A percentile compares a stretch with the other conserved stretches of the same genome.
phyloP scores from a whole-genome alignment of 1,284 basidiomycete species.

The Leccinum huronense region DNA sequence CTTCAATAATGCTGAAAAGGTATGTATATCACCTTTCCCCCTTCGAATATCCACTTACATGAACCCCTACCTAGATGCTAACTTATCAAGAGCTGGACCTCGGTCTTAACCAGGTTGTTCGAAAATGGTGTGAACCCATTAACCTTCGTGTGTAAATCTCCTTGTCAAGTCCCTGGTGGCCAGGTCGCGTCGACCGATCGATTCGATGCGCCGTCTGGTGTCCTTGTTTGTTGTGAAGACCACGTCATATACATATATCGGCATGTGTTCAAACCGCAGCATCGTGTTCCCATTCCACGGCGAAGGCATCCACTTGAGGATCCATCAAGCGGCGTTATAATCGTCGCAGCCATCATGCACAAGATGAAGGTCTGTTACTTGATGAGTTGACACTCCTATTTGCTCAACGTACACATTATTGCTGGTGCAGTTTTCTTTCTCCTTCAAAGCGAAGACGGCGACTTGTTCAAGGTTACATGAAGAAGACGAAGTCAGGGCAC shows the following conservation, averaged over 20 bases:
- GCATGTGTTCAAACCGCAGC: slow-evolving; percentile 86
- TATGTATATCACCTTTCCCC: slow-evolving; percentile 34
- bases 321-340: slow-evolving; percentile 79
- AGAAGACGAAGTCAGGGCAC: slow-evolving; percentile 83
- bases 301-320: slow-evolving; percentile 82
- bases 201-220: slow-evolving; percentile 94
- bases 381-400: not conserved
- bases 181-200: slow-evolving; percentile 84
- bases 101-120: slow-evolving; percentile 93
- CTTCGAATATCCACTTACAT: slow-evolving; percentile 10
- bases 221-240: slow-evolving; percentile 93
- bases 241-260: slow-evolving; percentile 84
- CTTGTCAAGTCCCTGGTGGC: slow-evolving; percentile 98
- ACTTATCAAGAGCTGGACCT: slow-evolving; percentile 97
- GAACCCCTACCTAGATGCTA: slow-evolving; percentile 60
- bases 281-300: slow-evolving; percentile 91
- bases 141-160: slow-evolving; percentile 85
- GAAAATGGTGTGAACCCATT: slow-evolving; percentile 96
- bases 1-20: slow-evolving; percentile 87
- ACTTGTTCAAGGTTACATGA: slow-evolving; percentile 96
- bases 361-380: slow-evolving; percentile 84
- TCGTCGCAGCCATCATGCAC: slow-evolving; percentile 94
- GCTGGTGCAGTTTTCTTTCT: slow-evolving; percentile 98
- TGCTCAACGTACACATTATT: slow-evolving; percentile 10
- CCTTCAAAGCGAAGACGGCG: slow-evolving; percentile 92